A percentile compares a stretch with the other conserved stretches of the same genome.
These are phyloP conservation scores for Malus sylvestris DNA, from an alignment of 306 rosid genomes.

Conservation along the genomic window DNA sequence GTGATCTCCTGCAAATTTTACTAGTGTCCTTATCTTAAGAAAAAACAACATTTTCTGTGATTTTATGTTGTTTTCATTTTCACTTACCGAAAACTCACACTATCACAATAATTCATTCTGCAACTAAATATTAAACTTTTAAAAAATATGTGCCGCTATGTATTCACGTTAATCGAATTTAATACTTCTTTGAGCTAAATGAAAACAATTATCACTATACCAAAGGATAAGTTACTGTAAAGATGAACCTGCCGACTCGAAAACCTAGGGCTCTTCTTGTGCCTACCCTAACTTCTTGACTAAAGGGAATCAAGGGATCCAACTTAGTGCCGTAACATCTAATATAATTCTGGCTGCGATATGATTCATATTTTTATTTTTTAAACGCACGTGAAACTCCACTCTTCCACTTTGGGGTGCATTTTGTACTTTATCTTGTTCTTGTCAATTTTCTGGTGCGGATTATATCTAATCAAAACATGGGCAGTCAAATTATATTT, in stretches of 20 bases:
- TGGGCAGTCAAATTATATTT: conserved; percentile 8
- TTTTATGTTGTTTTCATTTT: too few species aligned
- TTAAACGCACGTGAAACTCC: conserved; percentile 8
- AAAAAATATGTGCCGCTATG: too few species aligned
- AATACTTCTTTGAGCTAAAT: too few species aligned
- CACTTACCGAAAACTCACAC: too few species aligned
- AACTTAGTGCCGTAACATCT: background rate
- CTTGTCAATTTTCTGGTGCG: background rate
- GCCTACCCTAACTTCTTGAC: background rate
- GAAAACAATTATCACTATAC: too few species aligned
- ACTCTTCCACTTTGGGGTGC: background rate
- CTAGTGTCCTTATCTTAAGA: background rate
- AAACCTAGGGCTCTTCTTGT: background rate
- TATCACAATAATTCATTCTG: too few species aligned
- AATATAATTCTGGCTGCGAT: background rate
- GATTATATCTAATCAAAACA: conserved; percentile 4
- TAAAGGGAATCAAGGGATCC: too few species aligned
- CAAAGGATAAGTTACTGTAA: background rate
- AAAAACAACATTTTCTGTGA: background rate
- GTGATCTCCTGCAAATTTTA: background rate
- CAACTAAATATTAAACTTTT: too few species aligned
- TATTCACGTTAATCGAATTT: too few species aligned
- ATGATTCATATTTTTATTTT: background rate
- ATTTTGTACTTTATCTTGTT: background rate
- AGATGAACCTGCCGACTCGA: background rate